A percentile compares a stretch with the other conserved stretches of the same genome.
Conservation (phyloP, 2,329 filamentous ascomycete genomes). For the Aspergillus viridinutans region DNA sequence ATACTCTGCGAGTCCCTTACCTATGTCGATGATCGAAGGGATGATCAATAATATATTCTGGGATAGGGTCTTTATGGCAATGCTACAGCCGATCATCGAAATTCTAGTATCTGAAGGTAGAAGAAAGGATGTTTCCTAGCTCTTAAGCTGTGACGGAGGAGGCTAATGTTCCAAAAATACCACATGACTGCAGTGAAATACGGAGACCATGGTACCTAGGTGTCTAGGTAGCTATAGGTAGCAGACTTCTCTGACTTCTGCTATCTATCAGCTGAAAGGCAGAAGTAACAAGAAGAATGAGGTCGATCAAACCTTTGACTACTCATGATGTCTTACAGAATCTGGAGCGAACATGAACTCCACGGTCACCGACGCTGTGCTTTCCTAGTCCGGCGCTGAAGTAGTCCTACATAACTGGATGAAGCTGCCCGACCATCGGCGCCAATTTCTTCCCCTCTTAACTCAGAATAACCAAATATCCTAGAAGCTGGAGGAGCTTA, state of each 20-base stretch:
- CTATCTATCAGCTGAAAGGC: background rate
- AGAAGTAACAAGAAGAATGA: background rate
- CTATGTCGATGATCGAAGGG: background rate
- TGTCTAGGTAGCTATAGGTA: background rate
- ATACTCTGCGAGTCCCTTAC: background rate
- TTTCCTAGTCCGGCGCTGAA: background rate
- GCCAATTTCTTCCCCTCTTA: slow-evolving; percentile 2
- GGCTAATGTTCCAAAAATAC: background rate
- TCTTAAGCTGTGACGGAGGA: background rate
- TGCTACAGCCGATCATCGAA: background rate
- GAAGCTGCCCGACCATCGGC: background rate
- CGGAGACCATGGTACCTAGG: background rate
- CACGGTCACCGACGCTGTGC: background rate
- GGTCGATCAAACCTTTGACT: background rate
- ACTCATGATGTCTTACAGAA: background rate
- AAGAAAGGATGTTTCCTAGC: background rate
- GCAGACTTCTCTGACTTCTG: background rate
- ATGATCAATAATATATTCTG: background rate
- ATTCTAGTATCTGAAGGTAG: background rate
- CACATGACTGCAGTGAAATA: background rate
- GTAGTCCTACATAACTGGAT: background rate
- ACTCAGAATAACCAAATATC: background rate
- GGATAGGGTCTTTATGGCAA: background rate
- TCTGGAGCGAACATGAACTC: background rate
- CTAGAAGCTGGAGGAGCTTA: background rate